These are phyloP conservation scores for Clausena lansium DNA, from an alignment of 345 rosid species.

Conservation along the genomic window DNA sequence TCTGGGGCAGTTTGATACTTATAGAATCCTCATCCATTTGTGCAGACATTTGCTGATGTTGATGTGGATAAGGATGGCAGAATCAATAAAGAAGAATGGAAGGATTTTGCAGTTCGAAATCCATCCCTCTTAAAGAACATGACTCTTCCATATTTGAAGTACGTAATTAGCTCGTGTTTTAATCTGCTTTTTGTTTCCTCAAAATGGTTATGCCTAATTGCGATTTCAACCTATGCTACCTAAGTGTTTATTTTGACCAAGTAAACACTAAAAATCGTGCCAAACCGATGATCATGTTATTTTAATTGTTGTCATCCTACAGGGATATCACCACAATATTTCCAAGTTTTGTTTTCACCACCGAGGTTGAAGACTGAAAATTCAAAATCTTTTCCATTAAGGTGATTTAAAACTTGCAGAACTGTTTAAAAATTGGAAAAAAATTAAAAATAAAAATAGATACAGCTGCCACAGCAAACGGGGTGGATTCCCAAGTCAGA, in stretches of 20 bases:
- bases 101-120: constrained; percentile 45
- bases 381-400: neutral
- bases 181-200: neutral
- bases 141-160: constrained; percentile 82
- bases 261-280: neutral
- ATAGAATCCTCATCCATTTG: neutral
- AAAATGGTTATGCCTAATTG: neutral
- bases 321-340: constrained; percentile 67
- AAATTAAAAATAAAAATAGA: too few species aligned
- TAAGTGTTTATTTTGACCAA: neutral
- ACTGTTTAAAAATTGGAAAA: too few species aligned
- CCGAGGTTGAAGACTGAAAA: constrained; percentile 50
- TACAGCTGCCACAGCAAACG: too few species aligned
- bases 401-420: neutral
- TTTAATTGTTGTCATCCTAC: constrained; percentile 8
- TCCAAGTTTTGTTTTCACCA: constrained; percentile 66
- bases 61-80: constrained; percentile 65
- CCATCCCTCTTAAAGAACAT: constrained; percentile 70
- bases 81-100: constrained; percentile 70
- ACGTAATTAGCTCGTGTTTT: constrained; percentile 13
- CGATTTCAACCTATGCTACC: neutral
- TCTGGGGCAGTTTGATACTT: neutral
- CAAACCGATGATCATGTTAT: neutral
- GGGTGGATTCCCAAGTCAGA: neutral
- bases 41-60: constrained; percentile 79